Evolutionary conservation across 164 flowering plant genomes (phyloP), one percentile per base, ranked within the genome.

Genomic region (Aristolochia californica): DNA sequence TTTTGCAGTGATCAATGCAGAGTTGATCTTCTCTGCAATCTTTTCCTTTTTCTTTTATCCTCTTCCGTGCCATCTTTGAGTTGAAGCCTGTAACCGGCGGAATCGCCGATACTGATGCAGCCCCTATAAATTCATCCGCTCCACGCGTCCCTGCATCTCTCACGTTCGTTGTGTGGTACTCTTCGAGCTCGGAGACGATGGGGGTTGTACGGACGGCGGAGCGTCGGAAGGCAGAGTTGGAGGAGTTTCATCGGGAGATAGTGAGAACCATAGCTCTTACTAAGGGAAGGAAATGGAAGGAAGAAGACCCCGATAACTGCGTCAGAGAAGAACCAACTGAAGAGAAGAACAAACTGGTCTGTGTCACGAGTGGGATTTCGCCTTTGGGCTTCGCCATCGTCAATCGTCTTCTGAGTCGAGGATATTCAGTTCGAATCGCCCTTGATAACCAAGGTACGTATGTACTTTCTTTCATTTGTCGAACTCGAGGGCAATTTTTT

Each of bases 361-460:
- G 93, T 25, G 88, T 88, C 23, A 88, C 96, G 22, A 83, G 93
- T 60, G 94, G 94, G 18, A 70, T 77, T 18, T 83, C 96, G 1
- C 84, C 63, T 67, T 47, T 85, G 16, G 91, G 94, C n/a, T 70
- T 78, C 4, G 88, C 91, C 49, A 48, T 88, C 34, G 85, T 82
- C 11, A 69, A 78, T 48, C 71, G 55, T 15, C 87, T 88, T 44
- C 48, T 88, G 23, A 47, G 52, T 45, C 74, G 73, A 2, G 87
- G 96, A 4, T 88, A 82, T 68, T 74, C 78, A 16, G 88, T 88
- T 14, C 78, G 96, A 18, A 61, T 83, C 70, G 65, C 82, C 48
- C 76, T 88, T 26, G 80, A 80, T 20, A 82, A 68, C 44, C 66
- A 75, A 75, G 94, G 96, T 88, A 61, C n/a, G n/a, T n/a, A n/a